Percentiles rank a stretch among this genome's conserved stretches.
Evolutionary conservation across 2,329 filamentous ascomycete species (phyloP).

Genomic region (Rhynchosporium graminicola): DNA sequence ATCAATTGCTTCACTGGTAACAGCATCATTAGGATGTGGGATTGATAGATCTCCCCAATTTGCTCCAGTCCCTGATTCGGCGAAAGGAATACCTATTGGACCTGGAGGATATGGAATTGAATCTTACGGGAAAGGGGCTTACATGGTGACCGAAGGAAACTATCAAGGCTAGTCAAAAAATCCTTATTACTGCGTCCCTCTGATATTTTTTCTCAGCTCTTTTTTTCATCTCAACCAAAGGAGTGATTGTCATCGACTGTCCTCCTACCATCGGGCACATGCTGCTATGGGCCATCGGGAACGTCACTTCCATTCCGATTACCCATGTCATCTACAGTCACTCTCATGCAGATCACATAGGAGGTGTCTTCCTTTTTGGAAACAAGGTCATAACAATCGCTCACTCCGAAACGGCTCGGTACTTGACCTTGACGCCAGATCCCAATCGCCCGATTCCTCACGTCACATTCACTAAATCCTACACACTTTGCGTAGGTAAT

Average conservation of each 20-base stretch:
- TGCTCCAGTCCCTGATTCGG: constrained; percentile 17
- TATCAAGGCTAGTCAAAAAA: constrained; percentile 27
- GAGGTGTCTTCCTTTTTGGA: constrained; percentile 29
- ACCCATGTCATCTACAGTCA: constrained; percentile 37
- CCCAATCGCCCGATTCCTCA: constrained; percentile 32
- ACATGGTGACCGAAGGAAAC: constrained; percentile 34
- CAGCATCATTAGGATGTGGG: constrained; percentile 9
- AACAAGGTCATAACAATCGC: constrained; percentile 30
- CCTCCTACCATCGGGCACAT: constrained; percentile 36
- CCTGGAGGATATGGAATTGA: constrained; percentile 28
- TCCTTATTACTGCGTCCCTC: not conserved
- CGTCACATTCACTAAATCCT: constrained; percentile 27
- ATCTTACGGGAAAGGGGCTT: constrained; percentile 32
- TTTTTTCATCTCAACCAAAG: constrained; percentile 33
- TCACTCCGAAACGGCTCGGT: constrained; percentile 28
- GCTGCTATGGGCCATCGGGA: constrained; percentile 34
- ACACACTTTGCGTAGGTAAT: constrained; percentile 32
- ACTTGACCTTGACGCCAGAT: constrained; percentile 27
- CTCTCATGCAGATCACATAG: constrained; percentile 35
- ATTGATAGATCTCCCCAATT: constrained; percentile 18
- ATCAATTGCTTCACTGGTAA: not conserved
- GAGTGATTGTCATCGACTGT: constrained; percentile 37
- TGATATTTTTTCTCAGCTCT: constrained; percentile 16
- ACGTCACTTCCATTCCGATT: constrained; percentile 32
- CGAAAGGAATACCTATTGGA: constrained; percentile 13